These are phyloP conservation scores for Evernia prunastri DNA, from an alignment of 495 filamentous ascomycete species.

Conservation along the genomic window DNA sequence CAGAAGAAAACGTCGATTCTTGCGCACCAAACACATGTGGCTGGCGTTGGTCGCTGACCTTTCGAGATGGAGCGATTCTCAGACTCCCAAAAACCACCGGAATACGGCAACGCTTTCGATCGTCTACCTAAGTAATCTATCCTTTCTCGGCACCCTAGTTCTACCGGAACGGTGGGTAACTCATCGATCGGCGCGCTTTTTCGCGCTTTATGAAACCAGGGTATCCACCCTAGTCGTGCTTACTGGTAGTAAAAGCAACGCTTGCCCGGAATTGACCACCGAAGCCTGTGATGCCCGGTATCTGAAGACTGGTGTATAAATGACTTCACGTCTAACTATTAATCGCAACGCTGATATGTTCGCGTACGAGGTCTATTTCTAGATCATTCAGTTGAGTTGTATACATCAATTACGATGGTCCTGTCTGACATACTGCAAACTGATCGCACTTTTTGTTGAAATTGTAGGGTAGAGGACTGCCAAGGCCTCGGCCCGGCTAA, in stretches of 20 bases:
- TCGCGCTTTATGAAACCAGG: background rate
- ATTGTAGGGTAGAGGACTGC: no score
- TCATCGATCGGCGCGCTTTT: background rate
- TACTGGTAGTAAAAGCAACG: background rate
- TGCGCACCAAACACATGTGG: background rate
- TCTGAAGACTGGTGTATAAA: background rate
- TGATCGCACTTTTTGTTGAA: background rate
- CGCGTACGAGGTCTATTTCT: background rate
- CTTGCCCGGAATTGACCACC: background rate
- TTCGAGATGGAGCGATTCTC: background rate
- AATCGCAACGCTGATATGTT: background rate
- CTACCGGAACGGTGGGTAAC: background rate
- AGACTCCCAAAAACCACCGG: background rate
- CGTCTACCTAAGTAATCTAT: background rate
- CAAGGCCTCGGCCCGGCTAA: no score
- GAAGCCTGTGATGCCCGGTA: background rate
- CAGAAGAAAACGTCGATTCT: background rate
- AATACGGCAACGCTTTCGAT: background rate
- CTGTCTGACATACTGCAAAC: background rate
- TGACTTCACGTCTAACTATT: background rate
- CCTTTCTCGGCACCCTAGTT: background rate
- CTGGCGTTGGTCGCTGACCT: background rate
- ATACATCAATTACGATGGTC: background rate
- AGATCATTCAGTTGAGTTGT: background rate
- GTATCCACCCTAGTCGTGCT: background rate